A percentile compares a stretch with the other conserved stretches of the same genome.
These are phyloP conservation scores for Fusarium nodosum DNA, from an alignment of 2,329 filamentous ascomycete genomes.

Conservation along the genomic window DNA sequence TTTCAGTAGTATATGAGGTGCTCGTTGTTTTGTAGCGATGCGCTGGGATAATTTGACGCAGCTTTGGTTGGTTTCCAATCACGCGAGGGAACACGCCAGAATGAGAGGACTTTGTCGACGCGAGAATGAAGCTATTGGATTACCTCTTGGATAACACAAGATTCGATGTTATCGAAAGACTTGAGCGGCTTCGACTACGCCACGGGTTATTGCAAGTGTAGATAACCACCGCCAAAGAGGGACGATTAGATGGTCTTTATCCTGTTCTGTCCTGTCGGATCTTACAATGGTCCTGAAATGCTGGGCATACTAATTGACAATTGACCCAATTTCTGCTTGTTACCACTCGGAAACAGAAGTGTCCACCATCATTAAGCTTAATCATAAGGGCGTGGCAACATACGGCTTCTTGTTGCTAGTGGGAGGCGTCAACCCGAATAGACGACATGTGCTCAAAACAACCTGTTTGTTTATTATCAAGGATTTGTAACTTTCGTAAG, in stretches of 20 bases:
- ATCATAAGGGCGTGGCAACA: neutral
- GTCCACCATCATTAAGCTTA: conserved; percentile 4
- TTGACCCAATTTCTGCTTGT: neutral
- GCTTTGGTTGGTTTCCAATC: neutral
- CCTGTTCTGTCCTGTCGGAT: neutral
- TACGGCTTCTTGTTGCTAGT: neutral
- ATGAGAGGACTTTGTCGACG: neutral
- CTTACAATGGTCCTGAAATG: neutral
- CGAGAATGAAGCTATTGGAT: conserved; percentile 10
- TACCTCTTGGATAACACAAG: conserved; percentile 5
- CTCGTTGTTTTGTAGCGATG: conserved; percentile 10
- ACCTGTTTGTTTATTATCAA: neutral
- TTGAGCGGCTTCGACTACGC: neutral
- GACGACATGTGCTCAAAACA: neutral
- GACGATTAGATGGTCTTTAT: neutral
- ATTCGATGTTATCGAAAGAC: neutral
- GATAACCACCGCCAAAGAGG: neutral
- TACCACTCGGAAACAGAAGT: neutral
- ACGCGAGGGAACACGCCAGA: neutral
- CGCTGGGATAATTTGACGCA: conserved; percentile 3
- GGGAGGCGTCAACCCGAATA: neutral
- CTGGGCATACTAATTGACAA: neutral
- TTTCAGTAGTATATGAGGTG: conserved; percentile 7
- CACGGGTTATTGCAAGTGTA: neutral
- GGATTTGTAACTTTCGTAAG: conserved; percentile 9